phyloP scores from a whole-genome alignment of 495 filamentous ascomycete species.

The Lindgomyces ingoldianus region DNA sequence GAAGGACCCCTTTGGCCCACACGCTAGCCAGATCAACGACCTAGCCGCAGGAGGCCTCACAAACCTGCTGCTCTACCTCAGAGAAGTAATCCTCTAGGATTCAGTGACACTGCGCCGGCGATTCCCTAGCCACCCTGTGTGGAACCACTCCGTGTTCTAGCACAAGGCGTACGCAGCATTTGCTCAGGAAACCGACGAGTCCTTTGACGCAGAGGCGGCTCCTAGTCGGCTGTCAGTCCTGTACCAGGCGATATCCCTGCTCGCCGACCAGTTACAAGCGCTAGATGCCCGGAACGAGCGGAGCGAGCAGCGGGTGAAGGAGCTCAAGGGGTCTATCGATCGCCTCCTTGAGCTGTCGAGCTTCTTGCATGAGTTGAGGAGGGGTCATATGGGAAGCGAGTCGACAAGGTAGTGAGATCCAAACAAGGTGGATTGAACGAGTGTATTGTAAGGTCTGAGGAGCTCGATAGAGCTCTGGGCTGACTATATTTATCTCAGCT shows the following conservation, averaged over 20 bases:
- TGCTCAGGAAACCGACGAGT: conserved; percentile 1
- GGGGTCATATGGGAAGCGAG: too few relatives aligned
- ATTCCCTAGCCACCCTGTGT: conserved; percentile 19
- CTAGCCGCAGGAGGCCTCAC: conserved; percentile 6
- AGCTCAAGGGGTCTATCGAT: conserved; percentile 5
- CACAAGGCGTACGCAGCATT: conserved; percentile 11
- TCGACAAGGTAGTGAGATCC: too few relatives aligned
- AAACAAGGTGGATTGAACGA: too few relatives aligned
- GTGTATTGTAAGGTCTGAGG: too few relatives aligned
- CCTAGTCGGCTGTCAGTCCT: conserved; percentile 9
- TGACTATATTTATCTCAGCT: too few relatives aligned
- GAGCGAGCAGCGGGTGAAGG: conserved; percentile 4
- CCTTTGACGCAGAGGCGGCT: neutral
- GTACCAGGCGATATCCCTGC: conserved; percentile 11
- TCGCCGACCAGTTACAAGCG: conserved; percentile 5
- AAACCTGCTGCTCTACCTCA: conserved; percentile 23
- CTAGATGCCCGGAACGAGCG: conserved; percentile 15
- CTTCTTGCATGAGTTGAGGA: too few relatives aligned
- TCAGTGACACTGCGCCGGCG: neutral
- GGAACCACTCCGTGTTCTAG: conserved; percentile 20
- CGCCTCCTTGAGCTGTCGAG: neutral
- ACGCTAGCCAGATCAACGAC: conserved; percentile 9
- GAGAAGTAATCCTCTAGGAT: conserved; percentile 18
- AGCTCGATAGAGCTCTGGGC: too few relatives aligned
- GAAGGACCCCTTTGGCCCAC: neutral